Conservation (phyloP, 768 basidiomycete genomes). For the Tylopilus sp. region DNA sequence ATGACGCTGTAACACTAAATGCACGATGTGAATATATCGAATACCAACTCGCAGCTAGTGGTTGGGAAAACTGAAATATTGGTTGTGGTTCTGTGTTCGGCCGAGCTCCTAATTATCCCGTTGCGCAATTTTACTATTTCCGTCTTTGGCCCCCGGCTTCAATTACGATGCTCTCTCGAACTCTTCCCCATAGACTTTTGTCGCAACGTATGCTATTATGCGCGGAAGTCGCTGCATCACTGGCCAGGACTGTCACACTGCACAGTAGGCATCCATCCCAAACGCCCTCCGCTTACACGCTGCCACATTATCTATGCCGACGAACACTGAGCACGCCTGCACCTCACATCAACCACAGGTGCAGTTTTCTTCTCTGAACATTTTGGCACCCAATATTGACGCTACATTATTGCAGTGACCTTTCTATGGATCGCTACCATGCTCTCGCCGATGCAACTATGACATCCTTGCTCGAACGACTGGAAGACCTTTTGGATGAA, state of each 20-base stretch:
- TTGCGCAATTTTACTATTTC: neutral
- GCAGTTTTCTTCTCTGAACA: neutral
- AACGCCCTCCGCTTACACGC: neutral
- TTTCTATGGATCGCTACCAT: constrained; percentile 70
- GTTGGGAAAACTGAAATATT: neutral
- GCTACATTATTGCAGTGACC: constrained; percentile 32
- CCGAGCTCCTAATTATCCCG: neutral
- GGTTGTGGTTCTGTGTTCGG: no score
- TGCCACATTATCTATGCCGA: constrained; percentile 10
- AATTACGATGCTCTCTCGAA: constrained; percentile 19
- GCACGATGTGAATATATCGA: no score
- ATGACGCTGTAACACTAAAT: constrained; percentile 4
- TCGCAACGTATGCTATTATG: constrained; percentile 7
- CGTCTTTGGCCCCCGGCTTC: neutral
- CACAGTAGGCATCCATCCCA: neutral
- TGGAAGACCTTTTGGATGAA: constrained; percentile 71
- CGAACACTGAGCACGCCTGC: constrained; percentile 47
- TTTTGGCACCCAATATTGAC: no score
- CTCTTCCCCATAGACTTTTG: constrained; percentile 12
- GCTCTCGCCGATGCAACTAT: constrained; percentile 71
- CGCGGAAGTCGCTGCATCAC: constrained; percentile 1
- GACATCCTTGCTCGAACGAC: constrained; percentile 66
- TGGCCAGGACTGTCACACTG: neutral
- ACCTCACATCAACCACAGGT: constrained; percentile 59
- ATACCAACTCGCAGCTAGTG: neutral